Base-by-base conservation (phyloP, 1,284 basidiomycete species). In the Austroboletus novae-zelandiae region DNA sequence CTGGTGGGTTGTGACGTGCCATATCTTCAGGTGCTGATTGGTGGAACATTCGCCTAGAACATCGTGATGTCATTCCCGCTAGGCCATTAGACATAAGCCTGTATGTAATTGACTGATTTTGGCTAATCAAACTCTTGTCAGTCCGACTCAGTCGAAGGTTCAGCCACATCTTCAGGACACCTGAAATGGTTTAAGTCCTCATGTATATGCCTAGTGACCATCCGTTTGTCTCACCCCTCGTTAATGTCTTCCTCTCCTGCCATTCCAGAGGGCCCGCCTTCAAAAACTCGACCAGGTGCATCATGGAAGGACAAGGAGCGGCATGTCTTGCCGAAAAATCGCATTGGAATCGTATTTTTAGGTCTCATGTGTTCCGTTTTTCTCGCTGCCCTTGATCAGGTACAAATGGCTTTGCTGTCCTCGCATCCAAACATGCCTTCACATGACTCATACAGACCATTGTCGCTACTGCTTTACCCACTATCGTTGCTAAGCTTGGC, bases 371-470 rank as follows among this genome's bases (percentile, higher is more conserved):
- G 25, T 35, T 69, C 69, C 25, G 69, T 76, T 8, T 85, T 86
- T 58, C 66, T 87, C 32, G 79, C 79, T 15, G 79, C 80, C 9
- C 70, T 82, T 43, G 81, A 83, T 59, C 80, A 83, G 69, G 80
- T 79, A 51, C 47, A 59, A 9, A 30, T 27, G 25, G 25, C 25
- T 27, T 27, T 27, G 25, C 25, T 27, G 25, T 27, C 6, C 8
- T 27, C 8, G 6, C 20, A 17, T 5, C n/a, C 18, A 47, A 23
- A 15, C 32, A 1, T 8, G 15, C 13, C 11, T 34, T 31, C 3
- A 6, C 6, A 11, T 51, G 35, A 48, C 41, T 23, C n/a, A 14
- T 58, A 75, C 25, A 27, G 58, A 76, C 74, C 0, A 71, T 76
- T 15, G 32, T 34, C 32, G 8, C 32, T 15, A 34, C 32, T 34